Base-by-base conservation (phyloP, 495 filamentous ascomycete species). In the Xylaria acuta region DNA sequence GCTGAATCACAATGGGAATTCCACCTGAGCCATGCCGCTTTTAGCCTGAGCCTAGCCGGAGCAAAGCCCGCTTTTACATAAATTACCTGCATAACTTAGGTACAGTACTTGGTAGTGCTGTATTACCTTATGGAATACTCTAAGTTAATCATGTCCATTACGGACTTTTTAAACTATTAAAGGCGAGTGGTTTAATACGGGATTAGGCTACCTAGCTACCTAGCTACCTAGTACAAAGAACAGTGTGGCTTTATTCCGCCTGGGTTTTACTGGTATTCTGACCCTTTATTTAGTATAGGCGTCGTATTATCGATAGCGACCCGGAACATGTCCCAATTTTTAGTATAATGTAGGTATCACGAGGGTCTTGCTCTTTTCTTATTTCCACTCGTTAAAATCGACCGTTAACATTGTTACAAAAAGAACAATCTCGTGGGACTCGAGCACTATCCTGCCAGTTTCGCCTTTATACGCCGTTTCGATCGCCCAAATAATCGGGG, bases 291-390 rank as follows among this genome's bases (percentile, higher is more conserved):
- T 22, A 49, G 45, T 22, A 49, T 49, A 25, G 49, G 22, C 49
- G 49, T 53, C 49, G 49, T 53, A 53, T 53, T 27, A 53, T 53
- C 49, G 49, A 53, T 53, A 27, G 49, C 49, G 49, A 53, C 49
- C 49, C 49, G 49, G 49, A 53, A 53, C 49, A 53, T 22, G 49
- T 53, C 49, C 20, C 20, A 25, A 53, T 53, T 53, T 53, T 53
- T 53, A 27, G 49, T 53, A 53, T 53, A 27, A 53, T 27, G 49
- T 27, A 53, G n/a, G 49, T 53, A 53, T 53, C 49, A 53, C 49
- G 49, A 53, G 49, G 49, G n/a, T 53, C 49, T 53, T 53, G 49
- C 49, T 53, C 49, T 53, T 53, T 53, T 53, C 49, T 53, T 27
- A 53, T 53, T 53, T 53, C 49, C 41, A 45, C 41, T 45, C 41